These are phyloP conservation scores for Raphanus sativus DNA, from an alignment of 345 rosid species.

Conservation along the genomic window DNA sequence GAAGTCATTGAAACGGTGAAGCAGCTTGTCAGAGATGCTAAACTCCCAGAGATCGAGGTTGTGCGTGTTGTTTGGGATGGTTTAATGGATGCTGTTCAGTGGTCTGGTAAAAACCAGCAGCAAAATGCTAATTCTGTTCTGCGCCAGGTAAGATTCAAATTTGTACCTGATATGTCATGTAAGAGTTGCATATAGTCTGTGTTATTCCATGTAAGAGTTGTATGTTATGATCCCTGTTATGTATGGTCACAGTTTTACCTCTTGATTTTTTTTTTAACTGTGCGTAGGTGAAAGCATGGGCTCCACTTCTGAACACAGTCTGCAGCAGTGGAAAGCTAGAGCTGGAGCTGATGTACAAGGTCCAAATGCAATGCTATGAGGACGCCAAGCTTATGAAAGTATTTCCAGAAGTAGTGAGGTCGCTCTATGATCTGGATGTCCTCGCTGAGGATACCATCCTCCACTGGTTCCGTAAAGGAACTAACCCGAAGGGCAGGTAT, in stretches of 20 bases:
- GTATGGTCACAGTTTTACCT: background rate
- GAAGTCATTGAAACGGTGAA: conserved; percentile 86
- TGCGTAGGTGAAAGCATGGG: conserved; percentile 88
- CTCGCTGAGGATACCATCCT: conserved; percentile 95
- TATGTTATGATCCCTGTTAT: background rate
- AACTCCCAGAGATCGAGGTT: conserved; percentile 76
- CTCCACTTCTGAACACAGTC: conserved; percentile 67
- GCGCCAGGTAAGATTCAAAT: conserved; percentile 61
- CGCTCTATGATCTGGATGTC: conserved; percentile 90
- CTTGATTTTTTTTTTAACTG: background rate
- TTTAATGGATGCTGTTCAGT: conserved; percentile 98
- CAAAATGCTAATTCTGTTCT: conserved; percentile 89
- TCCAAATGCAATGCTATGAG: conserved; percentile 97
- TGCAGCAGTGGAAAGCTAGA: conserved; percentile 86
- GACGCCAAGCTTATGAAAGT: conserved; percentile 97
- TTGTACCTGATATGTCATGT: background rate
- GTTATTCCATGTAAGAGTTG: background rate
- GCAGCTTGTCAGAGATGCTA: conserved; percentile 81
- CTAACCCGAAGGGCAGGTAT: conserved; percentile 85
- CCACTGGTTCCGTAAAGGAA: conserved; percentile 87
- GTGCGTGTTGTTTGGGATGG: conserved; percentile 94
- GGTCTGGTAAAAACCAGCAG: conserved; percentile 99
- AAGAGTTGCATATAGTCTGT: background rate
- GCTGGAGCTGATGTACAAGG: conserved; percentile 93
- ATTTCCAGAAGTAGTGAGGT: conserved; percentile 33